phyloP scores from a whole-genome alignment of 1,284 basidiomycete genomes.

The Grifola frondosa region DNA sequence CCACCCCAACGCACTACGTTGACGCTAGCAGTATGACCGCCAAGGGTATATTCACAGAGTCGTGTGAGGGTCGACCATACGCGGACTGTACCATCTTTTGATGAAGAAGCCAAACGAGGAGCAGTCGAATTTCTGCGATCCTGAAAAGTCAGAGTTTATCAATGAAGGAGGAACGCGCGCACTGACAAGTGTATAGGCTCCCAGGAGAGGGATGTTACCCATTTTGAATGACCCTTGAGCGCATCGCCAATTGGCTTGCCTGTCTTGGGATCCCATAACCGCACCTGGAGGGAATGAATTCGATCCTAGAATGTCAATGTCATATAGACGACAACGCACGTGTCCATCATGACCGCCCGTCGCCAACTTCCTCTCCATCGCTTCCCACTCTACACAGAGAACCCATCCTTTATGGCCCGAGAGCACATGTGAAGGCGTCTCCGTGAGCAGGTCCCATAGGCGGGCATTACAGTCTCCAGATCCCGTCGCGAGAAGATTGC shows the following conservation, averaged over 20 bases:
- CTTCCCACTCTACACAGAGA: constrained; percentile 96
- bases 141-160: constrained; percentile 1
- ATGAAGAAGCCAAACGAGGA: constrained; percentile 92
- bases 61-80: constrained; percentile 85
- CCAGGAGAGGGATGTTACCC: constrained; percentile 96
- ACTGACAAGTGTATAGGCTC: constrained; percentile 90
- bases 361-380: constrained; percentile 85
- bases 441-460: constrained; percentile 93
- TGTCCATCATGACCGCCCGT: constrained; percentile 92
- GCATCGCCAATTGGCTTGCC: constrained; percentile 85
- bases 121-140: constrained; percentile 58
- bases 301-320: not conserved
- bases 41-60: constrained; percentile 81
- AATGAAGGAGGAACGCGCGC: not conserved
- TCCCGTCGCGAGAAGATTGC: constrained; percentile 88
- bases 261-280: constrained; percentile 89
- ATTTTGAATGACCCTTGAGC: constrained; percentile 91
- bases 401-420: constrained; percentile 95
- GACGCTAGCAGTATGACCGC: constrained; percentile 92
- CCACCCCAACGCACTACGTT: constrained; percentile 98
- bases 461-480: constrained; percentile 93
- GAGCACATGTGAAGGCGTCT: constrained; percentile 88
- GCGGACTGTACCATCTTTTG: constrained; percentile 94
- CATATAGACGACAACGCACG: constrained; percentile 42
- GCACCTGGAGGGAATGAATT: constrained; percentile 44